These are phyloP conservation scores for Pseudogymnoascus verrucosus DNA, from an alignment of 2,329 filamentous ascomycete genomes.

Conservation along the genomic window DNA sequence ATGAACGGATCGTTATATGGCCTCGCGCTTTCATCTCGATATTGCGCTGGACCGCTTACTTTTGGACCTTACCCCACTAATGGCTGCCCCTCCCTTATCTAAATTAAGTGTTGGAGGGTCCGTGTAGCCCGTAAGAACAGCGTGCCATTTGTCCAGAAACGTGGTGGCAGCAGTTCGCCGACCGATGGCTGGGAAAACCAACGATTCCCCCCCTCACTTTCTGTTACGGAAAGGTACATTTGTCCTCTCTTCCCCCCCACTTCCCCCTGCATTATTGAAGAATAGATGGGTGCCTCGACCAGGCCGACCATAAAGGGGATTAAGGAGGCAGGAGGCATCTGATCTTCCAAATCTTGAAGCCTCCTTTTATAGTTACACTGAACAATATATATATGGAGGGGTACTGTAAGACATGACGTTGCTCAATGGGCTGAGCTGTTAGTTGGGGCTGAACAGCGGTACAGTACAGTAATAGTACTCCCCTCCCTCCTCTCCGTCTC, in stretches of 20 bases:
- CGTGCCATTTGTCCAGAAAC: constrained; percentile 7
- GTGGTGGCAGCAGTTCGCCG: background rate
- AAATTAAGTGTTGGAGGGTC: constrained; percentile 6
- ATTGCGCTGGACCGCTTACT: background rate
- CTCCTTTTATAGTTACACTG: background rate
- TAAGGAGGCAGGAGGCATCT: background rate
- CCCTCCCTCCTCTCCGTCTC: no score
- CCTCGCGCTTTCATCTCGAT: background rate
- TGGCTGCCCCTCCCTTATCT: constrained; percentile 7
- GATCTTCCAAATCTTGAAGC: background rate
- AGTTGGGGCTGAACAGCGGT: background rate
- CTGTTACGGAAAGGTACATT: background rate
- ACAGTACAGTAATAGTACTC: background rate
- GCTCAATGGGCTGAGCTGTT: background rate
- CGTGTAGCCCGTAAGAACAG: constrained; percentile 6
- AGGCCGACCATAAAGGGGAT: background rate
- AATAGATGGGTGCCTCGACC: background rate
- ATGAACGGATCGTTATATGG: constrained; percentile 6
- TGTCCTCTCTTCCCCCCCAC: background rate
- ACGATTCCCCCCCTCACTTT: background rate
- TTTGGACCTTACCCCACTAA: constrained; percentile 2
- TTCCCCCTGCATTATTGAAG: background rate
- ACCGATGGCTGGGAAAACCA: background rate
- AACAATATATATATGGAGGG: background rate
- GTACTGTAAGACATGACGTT: background rate